These are phyloP conservation scores for Linaria vulgaris DNA, from an alignment of 257 asterid genomes.

Conservation along the genomic window DNA sequence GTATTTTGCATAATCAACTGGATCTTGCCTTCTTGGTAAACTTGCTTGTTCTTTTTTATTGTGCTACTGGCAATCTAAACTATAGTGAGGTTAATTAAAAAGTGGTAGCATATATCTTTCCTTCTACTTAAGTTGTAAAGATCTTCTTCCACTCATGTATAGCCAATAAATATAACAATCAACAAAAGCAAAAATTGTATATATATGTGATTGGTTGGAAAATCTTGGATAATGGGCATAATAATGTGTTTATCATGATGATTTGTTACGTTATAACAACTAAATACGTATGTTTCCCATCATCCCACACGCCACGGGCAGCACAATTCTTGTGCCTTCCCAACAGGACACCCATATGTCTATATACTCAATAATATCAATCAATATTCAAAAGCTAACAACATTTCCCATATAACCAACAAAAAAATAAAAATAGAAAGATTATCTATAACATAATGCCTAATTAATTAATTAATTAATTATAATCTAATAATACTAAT, in stretches of 20 bases:
- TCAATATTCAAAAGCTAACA: neutral
- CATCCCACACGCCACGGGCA: conserved; percentile 57
- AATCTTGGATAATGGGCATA: neutral
- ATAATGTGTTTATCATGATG: conserved; percentile 27
- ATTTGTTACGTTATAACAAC: conserved; percentile 17
- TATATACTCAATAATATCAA: conserved; percentile 2
- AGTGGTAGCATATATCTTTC: too few species aligned
- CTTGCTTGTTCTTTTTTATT: too few species aligned
- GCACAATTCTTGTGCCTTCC: conserved; percentile 66
- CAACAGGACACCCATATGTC: conserved; percentile 35
- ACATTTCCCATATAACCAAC: neutral
- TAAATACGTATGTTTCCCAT: conserved; percentile 43
- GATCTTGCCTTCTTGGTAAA: too few species aligned
- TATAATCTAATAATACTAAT: neutral
- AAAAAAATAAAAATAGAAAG: neutral
- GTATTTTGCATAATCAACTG: too few species aligned
- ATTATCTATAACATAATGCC: too few species aligned
- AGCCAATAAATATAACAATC: too few species aligned
- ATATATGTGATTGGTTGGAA: too few species aligned
- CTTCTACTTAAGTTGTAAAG: too few species aligned
- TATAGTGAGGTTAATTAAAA: too few species aligned
- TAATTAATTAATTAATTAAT: neutral
- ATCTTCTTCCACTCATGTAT: too few species aligned
- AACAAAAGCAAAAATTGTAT: too few species aligned
- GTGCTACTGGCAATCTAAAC: too few species aligned